These are phyloP conservation scores for Yamadazyma sp. DNA, from an alignment of 1,139 yeast genomes.

Conservation along the genomic window DNA sequence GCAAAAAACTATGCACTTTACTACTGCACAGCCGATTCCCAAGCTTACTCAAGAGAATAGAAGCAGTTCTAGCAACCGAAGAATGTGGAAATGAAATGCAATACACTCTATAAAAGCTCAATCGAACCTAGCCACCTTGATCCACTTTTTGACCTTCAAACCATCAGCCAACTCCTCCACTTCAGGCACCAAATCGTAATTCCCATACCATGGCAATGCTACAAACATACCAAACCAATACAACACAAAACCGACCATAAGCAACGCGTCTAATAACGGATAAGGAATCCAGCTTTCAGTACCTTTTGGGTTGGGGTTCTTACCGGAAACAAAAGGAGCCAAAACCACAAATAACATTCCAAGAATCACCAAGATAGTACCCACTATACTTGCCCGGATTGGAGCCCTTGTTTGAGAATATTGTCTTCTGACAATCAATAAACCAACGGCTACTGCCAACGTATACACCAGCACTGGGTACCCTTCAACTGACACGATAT, in stretches of 20 bases:
- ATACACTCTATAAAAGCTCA: neutral
- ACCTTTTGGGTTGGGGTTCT: constrained; percentile 41
- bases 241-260: constrained; percentile 32
- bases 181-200: constrained; percentile 43
- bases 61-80: neutral
- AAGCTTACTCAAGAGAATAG: neutral
- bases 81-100: neutral
- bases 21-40: neutral
- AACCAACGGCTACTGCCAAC: constrained; percentile 50
- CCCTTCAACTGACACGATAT: constrained; percentile 71
- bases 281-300: constrained; percentile 54
- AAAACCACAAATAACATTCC: constrained; percentile 42
- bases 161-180: constrained; percentile 52
- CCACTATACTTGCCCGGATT: constrained; percentile 46
- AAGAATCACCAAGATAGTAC: constrained; percentile 41
- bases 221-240: constrained; percentile 54
- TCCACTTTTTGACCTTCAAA: constrained; percentile 53
- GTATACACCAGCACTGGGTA: constrained; percentile 61
- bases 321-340: constrained; percentile 46
- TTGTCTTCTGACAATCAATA: constrained; percentile 47
- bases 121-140: constrained; percentile 7
- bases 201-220: constrained; percentile 41
- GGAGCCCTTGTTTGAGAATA: constrained; percentile 50
- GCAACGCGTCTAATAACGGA: constrained; percentile 38
- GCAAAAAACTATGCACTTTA: neutral